Evolutionary conservation across 1,139 yeast species (phyloP).

Genomic region (Candida tropicalis): DNA sequence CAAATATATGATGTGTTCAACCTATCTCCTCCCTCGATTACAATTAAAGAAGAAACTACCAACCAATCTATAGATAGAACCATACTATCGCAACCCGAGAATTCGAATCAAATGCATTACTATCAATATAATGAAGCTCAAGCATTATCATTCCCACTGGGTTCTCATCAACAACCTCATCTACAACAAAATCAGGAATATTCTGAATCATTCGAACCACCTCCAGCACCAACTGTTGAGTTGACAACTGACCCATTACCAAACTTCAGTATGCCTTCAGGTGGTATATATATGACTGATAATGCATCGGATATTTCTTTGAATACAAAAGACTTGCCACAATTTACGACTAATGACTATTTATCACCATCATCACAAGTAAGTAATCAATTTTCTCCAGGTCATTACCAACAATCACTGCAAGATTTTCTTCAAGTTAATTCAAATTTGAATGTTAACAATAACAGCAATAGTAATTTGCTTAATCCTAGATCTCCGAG

Average conservation of each 20-base stretch:
- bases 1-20: conserved; percentile 28
- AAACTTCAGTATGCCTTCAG: conserved; percentile 5
- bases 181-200: background rate
- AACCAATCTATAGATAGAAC: conserved; percentile 4
- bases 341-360: conserved; percentile 14
- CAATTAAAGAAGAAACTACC: conserved; percentile 1
- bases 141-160: background rate
- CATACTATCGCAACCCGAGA: conserved; percentile 2
- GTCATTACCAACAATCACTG: conserved; percentile 7
- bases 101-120: conserved; percentile 1
- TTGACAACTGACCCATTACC: conserved; percentile 9
- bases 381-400: conserved; percentile 10
- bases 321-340: conserved; percentile 10
- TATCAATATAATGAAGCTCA: conserved; percentile 1
- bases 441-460: background rate
- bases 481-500: conserved; percentile 23
- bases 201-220: conserved; percentile 6
- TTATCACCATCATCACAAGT: conserved; percentile 18
- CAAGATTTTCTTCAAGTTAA: conserved; percentile 13
- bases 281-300: conserved; percentile 8
- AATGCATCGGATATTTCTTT: conserved; percentile 13
- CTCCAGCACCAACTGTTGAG: conserved; percentile 11
- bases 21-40: conserved; percentile 20
- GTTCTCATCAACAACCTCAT: background rate
- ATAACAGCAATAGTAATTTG: conserved; percentile 7